These are phyloP conservation scores for Cinnamomum chago DNA, from an alignment of 164 flowering plant genomes.

Conservation along the genomic window DNA sequence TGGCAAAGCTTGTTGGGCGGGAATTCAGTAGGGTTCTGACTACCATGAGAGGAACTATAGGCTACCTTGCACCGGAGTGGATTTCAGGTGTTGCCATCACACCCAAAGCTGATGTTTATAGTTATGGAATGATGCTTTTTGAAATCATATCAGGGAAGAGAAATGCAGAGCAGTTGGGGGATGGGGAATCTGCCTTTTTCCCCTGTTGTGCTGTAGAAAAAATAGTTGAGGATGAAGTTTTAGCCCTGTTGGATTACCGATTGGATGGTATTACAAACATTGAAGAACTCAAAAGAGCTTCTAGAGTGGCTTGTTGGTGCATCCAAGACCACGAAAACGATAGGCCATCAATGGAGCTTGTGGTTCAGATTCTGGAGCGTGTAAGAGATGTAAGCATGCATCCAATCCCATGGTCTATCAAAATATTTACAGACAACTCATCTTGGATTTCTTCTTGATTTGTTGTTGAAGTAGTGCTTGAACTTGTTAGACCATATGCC, in stretches of 20 bases:
- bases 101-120: constrained; percentile 35
- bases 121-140: constrained; percentile 37
- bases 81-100: constrained; percentile 33
- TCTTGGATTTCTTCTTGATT: background rate
- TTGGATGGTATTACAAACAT: constrained; percentile 25
- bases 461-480: no score
- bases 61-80: constrained; percentile 46
- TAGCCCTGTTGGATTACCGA: constrained; percentile 18
- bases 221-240: constrained; percentile 8
- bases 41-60: constrained; percentile 37
- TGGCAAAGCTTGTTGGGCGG: constrained; percentile 32
- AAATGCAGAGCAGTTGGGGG: constrained; percentile 19
- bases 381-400: constrained; percentile 26
- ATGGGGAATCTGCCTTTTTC: constrained; percentile 17
- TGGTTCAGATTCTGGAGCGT: constrained; percentile 37
- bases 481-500: no score
- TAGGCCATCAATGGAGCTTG: constrained; percentile 25
- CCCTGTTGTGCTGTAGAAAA: constrained; percentile 29
- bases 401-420: constrained; percentile 30
- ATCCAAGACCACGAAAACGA: constrained; percentile 27
- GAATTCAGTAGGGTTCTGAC: constrained; percentile 36
- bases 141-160: constrained; percentile 32
- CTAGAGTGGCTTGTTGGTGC: constrained; percentile 35
- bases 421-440: constrained; percentile 16
- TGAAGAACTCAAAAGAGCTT: constrained; percentile 24